phyloP scores from a whole-genome alignment of 2,329 filamentous ascomycete genomes.

The Talaromyces sp. region DNA sequence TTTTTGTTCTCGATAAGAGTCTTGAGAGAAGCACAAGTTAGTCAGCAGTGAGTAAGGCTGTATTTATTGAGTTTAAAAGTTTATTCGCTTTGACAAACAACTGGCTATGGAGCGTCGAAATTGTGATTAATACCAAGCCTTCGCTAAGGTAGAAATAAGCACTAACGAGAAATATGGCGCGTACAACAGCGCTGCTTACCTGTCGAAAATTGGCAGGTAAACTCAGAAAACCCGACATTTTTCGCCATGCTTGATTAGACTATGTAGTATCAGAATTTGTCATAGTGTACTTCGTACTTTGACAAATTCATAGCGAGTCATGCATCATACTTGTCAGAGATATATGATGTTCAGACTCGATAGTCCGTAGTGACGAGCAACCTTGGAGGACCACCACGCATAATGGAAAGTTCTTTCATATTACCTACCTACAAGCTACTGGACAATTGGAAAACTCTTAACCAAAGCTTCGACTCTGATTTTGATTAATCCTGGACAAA shows the following conservation, averaged over 20 bases:
- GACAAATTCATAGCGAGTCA: background rate
- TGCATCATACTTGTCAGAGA: background rate
- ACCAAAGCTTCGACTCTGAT: too few relatives aligned
- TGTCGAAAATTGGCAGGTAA: background rate
- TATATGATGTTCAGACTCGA: background rate
- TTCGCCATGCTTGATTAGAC: background rate
- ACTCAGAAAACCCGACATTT: background rate
- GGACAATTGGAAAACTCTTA: too few relatives aligned
- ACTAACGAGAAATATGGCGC: background rate
- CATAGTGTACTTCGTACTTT: background rate
- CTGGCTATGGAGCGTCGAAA: background rate
- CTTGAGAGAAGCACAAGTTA: too few relatives aligned
- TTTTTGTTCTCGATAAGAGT: too few relatives aligned
- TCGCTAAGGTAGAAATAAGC: background rate
- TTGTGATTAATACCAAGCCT: background rate
- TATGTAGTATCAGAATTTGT: background rate
- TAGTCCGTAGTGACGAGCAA: too few relatives aligned
- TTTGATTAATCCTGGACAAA: too few relatives aligned
- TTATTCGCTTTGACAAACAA: background rate
- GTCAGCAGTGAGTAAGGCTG: too few relatives aligned
- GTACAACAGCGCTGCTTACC: background rate
- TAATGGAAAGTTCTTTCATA: too few relatives aligned
- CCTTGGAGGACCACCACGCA: too few relatives aligned
- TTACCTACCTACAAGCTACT: too few relatives aligned
- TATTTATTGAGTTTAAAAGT: background rate